Percentiles rank a stretch among this genome's conserved stretches.
These are phyloP conservation scores for Casuarina glauca DNA, from an alignment of 306 rosid species.

Conservation along the genomic window DNA sequence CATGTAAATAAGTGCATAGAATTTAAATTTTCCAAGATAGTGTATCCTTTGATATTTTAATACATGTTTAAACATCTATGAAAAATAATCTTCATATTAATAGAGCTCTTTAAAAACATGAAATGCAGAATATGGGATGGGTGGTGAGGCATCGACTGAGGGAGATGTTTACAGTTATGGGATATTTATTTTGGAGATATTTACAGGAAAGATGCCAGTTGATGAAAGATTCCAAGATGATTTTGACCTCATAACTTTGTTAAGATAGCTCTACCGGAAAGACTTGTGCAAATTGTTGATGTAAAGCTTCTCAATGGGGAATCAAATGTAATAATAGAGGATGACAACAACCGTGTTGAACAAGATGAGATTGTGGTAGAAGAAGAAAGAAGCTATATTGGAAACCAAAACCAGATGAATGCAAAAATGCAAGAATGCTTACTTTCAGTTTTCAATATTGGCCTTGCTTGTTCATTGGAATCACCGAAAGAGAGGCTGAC, in stretches of 20 bases:
- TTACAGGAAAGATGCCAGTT: conserved; percentile 29
- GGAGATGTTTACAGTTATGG: conserved; percentile 46
- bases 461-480: conserved; percentile 34
- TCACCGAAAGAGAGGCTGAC: conserved; percentile 33
- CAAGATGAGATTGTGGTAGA: neutral
- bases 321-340: neutral
- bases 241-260: conserved; percentile 26
- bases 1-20: neutral
- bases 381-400: neutral
- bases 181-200: conserved; percentile 37
- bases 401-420: neutral
- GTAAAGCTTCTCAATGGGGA: conserved; percentile 26
- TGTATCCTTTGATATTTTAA: too few species aligned
- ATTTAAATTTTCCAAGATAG: too few species aligned
- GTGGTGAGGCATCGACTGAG: conserved; percentile 13
- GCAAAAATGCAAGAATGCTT: conserved; percentile 19
- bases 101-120: neutral
- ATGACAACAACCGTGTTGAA: too few species aligned
- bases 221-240: conserved; percentile 34
- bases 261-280: conserved; percentile 24
- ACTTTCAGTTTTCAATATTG: conserved; percentile 14
- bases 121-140: neutral
- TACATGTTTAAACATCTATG: neutral
- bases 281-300: conserved; percentile 32
- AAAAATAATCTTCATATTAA: neutral